A percentile compares a stretch with the other conserved stretches of the same genome.
These are phyloP conservation scores for Lindgomyces ingoldianus DNA, from an alignment of 495 filamentous ascomycete genomes.

Conservation along the genomic window DNA sequence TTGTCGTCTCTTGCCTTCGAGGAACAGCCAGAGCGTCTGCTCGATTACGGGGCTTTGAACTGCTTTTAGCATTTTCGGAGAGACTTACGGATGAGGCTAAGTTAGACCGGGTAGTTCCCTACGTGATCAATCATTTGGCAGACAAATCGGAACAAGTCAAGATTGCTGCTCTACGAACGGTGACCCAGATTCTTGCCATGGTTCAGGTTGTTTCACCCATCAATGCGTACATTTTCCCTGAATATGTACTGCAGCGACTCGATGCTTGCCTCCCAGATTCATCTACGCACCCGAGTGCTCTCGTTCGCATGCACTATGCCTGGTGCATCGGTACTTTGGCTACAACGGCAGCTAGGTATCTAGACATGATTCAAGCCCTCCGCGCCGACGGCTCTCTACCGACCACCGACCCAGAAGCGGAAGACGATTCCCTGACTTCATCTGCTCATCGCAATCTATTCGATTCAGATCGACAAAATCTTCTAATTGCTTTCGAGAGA, in stretches of 20 bases:
- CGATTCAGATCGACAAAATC: conserved; percentile 74
- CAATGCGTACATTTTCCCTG: conserved; percentile 92
- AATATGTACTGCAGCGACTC: conserved; percentile 87
- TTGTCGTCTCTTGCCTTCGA: conserved; percentile 83
- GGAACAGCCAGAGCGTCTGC: conserved; percentile 86
- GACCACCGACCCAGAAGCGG: conserved; percentile 75
- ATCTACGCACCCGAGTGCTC: conserved; percentile 56
- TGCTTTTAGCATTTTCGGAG: conserved; percentile 90
- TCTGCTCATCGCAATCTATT: conserved; percentile 75
- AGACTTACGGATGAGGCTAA: conserved; percentile 94
- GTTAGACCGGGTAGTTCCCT: conserved; percentile 89
- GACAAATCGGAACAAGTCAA: conserved; percentile 82
- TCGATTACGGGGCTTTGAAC: conserved; percentile 85
- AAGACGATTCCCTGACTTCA: conserved; percentile 57
- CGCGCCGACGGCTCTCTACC: conserved; percentile 80
- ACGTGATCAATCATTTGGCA: conserved; percentile 75
- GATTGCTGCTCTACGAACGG: conserved; percentile 76
- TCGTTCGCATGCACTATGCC: conserved; percentile 87
- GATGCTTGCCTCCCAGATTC: conserved; percentile 65
- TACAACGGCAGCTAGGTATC: conserved; percentile 79
- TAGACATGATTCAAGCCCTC: conserved; percentile 88
- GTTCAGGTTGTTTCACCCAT: conserved; percentile 87
- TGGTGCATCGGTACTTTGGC: conserved; percentile 89
- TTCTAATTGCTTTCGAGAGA: conserved; percentile 76
- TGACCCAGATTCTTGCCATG: conserved; percentile 85